Percentiles rank a stretch among this genome's conserved stretches.
Conservation (phyloP, 2,329 filamentous ascomycete species). For the Pseudodiploospora longispora region DNA sequence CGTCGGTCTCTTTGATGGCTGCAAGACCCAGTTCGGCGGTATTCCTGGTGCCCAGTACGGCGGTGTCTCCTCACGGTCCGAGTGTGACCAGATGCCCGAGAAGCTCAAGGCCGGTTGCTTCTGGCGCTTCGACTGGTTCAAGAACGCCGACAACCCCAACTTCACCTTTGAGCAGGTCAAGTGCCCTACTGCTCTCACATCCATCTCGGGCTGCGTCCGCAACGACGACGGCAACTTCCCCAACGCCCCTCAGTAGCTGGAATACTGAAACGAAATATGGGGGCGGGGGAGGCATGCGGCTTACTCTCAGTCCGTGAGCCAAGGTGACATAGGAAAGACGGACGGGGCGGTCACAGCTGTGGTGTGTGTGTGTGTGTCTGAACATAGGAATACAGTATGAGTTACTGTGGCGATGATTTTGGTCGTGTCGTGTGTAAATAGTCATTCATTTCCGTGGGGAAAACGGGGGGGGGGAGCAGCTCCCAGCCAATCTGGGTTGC, state of each 20-base stretch:
- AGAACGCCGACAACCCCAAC: slow-evolving; percentile 47
- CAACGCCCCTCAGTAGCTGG: slow-evolving; percentile 1
- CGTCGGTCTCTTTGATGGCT: slow-evolving; percentile 45
- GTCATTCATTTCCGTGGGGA: too few species aligned
- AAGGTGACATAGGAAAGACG: too few species aligned
- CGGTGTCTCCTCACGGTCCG: slow-evolving; percentile 40
- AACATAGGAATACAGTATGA: too few species aligned
- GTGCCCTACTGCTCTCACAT: slow-evolving; percentile 42
- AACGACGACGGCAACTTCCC: slow-evolving; percentile 22
- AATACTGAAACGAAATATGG: background rate
- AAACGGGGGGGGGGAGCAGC: too few species aligned
- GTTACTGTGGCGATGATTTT: too few species aligned
- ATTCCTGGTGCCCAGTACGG: slow-evolving; percentile 46
- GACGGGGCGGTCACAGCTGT: too few species aligned
- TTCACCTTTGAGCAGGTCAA: slow-evolving; percentile 48
- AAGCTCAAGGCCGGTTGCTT: slow-evolving; percentile 49
- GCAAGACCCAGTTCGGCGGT: slow-evolving; percentile 38
- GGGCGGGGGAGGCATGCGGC: too few species aligned
- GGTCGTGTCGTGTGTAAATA: too few species aligned
- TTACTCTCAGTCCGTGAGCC: too few species aligned
- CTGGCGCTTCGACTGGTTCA: slow-evolving; percentile 60
- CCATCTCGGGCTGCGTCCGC: slow-evolving; percentile 29
- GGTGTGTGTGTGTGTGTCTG: too few species aligned
- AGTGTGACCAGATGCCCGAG: slow-evolving; percentile 45
- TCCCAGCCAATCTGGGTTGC: too few species aligned